Percentiles rank a stretch among this genome's conserved stretches.
These are phyloP conservation scores for Podaxis sp. DNA, from an alignment of 768 basidiomycete genomes.

Conservation along the genomic window DNA sequence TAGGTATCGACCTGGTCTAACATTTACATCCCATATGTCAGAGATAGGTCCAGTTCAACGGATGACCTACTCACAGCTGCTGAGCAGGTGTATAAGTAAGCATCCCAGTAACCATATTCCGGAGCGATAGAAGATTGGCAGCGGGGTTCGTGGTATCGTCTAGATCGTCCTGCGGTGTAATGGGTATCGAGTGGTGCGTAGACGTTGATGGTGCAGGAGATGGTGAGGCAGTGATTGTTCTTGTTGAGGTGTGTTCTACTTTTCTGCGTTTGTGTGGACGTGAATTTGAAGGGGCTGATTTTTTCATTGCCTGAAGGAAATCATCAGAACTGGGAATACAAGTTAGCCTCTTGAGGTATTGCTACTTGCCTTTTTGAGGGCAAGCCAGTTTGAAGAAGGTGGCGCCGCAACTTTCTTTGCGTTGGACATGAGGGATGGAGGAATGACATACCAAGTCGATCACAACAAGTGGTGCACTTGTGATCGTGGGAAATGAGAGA, in stretches of 20 bases:
- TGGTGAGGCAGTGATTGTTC: neutral
- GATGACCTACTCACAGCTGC: slow-evolving; percentile 33
- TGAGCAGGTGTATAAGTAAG: slow-evolving; percentile 35
- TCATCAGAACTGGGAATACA: neutral
- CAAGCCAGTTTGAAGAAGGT: slow-evolving; percentile 58
- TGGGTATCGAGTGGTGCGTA: neutral
- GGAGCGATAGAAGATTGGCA: slow-evolving; percentile 23
- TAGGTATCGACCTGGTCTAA: slow-evolving; percentile 67
- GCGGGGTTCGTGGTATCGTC: slow-evolving; percentile 14
- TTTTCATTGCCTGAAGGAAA: slow-evolving; percentile 11
- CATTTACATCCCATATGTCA: neutral
- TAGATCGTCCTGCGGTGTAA: neutral
- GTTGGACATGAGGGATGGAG: neutral
- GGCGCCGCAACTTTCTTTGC: neutral
- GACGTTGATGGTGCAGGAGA: neutral
- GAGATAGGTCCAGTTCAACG: neutral
- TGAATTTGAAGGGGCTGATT: slow-evolving; percentile 1
- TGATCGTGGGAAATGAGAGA: slow-evolving; percentile 4
- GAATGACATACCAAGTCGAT: neutral
- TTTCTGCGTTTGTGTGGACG: slow-evolving; percentile 10
- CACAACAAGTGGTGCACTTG: neutral
- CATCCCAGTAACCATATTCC: slow-evolving; percentile 50
- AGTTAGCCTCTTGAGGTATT: slow-evolving; percentile 3
- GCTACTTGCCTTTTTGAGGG: slow-evolving; percentile 43
- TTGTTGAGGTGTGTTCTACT: slow-evolving; percentile 6